Base-by-base conservation (phyloP, 768 basidiomycete genomes). In the Pleurotus tuber-regium region DNA sequence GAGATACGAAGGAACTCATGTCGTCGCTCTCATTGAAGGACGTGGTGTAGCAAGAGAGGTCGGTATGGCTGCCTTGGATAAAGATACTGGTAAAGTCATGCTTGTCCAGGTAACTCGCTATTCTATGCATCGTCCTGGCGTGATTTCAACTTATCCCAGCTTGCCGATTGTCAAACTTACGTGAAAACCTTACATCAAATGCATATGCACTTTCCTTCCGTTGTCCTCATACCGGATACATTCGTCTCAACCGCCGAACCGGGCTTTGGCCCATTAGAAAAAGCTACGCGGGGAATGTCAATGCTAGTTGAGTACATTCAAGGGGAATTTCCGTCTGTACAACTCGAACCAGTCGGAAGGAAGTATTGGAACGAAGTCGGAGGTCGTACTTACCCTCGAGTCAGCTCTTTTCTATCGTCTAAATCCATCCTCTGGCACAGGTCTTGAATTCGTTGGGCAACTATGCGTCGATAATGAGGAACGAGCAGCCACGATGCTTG, bases 151-250 rank as follows among this genome's bases (percentile, higher is more conserved):
- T 44, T 46, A 30, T 16, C 21, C 35, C 11, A 95, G 90, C 75
- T 92, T 25, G 82, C 86, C 29, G 94, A 97, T 62, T 87, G 87
- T 52, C 84, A 89, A 51, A 93, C 92, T 11, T 95, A 92, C 56
- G 85, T 92, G 53, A 93, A 93, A 66, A 89, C 90, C 0, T 66
- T 93, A 16, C 89, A 92, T 61, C 90, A 92, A 55, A 83, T 92
- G 82, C 84, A 89, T 59, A 64, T 91, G 8, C 86, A 92, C 57
- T 72, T 69, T 4, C 93, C 93, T 0, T 73, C 67, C 9, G 70
- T 86, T 19, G 74, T 96, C 30, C 74, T 96, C 14, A 81, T 95
- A 18, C 92, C 92, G 2, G 90, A 94, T 62, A 92, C 87, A 0
- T 90, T 87, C 62, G 60, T 91, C 29, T 80, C 85, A 12, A 60